A percentile compares a stretch with the other conserved stretches of the same genome.
Evolutionary conservation across 495 filamentous ascomycete genomes (phyloP).

Genomic region (Friedmanniomyces simplex): DNA sequence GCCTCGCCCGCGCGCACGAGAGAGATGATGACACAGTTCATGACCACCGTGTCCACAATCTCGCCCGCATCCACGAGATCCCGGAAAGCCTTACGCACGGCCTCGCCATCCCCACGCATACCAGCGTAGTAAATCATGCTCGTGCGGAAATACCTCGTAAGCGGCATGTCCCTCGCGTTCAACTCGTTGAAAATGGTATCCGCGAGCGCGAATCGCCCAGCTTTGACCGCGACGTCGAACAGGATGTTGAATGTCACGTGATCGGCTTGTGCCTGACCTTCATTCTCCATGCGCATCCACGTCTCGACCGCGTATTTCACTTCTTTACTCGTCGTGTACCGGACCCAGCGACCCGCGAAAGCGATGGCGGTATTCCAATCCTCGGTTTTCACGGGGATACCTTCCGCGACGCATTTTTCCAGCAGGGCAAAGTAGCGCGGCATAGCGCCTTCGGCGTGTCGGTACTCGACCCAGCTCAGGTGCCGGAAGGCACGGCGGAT

Average conservation of each 20-base stretch:
- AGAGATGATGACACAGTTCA: conserved; percentile 75
- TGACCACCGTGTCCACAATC: conserved; percentile 74
- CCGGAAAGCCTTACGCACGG: conserved; percentile 59
- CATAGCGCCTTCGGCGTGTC: conserved; percentile 47
- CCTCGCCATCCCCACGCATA: conserved; percentile 54
- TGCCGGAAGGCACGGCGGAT: conserved; percentile 57
- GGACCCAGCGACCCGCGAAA: conserved; percentile 61
- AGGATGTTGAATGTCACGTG: conserved; percentile 81
- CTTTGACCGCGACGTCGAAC: conserved; percentile 78
- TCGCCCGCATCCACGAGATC: conserved; percentile 71
- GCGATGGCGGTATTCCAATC: conserved; percentile 81
- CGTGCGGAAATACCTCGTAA: conserved; percentile 66
- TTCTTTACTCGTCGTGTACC: conserved; percentile 50
- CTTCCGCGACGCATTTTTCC: conserved; percentile 63
- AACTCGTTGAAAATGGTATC: conserved; percentile 80
- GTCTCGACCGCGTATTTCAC: conserved; percentile 61
- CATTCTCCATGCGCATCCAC: conserved; percentile 79
- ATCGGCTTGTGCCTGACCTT: conserved; percentile 24
- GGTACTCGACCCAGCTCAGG: conserved; percentile 52
- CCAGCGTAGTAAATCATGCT: conserved; percentile 76
- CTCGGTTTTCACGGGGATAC: conserved; percentile 48
- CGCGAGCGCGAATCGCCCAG: conserved; percentile 68
- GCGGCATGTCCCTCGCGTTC: conserved; percentile 48
- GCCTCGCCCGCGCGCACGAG: conserved; percentile 64
- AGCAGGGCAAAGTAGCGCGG: conserved; percentile 73